Evolutionary conservation across 2,329 filamentous ascomycete genomes (phyloP).

Genomic region (Aspergillus fischeri): DNA sequence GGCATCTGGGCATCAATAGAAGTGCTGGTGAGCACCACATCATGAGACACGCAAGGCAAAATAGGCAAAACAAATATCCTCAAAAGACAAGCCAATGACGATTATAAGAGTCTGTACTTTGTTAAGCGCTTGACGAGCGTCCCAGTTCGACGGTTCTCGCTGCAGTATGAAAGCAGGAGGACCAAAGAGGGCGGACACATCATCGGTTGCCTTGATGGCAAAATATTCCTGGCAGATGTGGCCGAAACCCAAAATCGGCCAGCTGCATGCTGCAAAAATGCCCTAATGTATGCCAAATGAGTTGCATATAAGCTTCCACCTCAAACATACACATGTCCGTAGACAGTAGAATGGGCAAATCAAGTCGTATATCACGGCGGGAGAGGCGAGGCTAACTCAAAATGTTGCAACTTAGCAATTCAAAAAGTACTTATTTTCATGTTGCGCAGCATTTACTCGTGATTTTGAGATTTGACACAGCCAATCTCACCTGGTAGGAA

Average conservation of each 20-base stretch:
- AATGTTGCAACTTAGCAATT: background rate
- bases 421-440: background rate
- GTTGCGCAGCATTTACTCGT: background rate
- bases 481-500: background rate
- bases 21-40: background rate
- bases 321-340: background rate
- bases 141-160: background rate
- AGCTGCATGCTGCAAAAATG: slow-evolving; percentile 6
- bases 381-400: background rate
- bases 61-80: background rate
- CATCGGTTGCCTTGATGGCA: background rate
- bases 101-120: background rate
- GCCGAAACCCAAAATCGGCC: background rate
- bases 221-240: background rate
- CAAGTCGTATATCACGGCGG: background rate
- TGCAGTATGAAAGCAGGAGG: background rate
- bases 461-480: background rate
- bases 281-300: slow-evolving; percentile 1
- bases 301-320: slow-evolving; percentile 1
- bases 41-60: background rate
- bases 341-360: background rate
- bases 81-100: too few relatives aligned
- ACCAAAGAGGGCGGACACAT: background rate
- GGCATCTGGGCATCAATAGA: slow-evolving; percentile 21
- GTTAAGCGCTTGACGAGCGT: background rate